phyloP scores from a whole-genome alignment of 345 rosid genomes.

The Kernera saxatilis region DNA sequence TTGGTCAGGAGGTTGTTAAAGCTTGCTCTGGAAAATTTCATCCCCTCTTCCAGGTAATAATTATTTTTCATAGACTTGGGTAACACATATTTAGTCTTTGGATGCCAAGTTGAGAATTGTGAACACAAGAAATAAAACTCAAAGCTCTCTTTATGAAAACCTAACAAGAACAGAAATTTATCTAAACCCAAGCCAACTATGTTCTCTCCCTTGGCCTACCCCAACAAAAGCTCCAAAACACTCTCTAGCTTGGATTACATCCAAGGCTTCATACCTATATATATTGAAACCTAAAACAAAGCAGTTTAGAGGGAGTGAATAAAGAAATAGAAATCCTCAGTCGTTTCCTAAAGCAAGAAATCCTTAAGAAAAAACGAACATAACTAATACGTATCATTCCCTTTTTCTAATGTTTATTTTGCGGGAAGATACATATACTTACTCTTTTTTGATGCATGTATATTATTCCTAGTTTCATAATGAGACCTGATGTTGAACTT shows the following conservation, averaged over 20 bases:
- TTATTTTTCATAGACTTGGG: background rate
- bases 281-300: background rate
- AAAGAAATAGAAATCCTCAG: background rate
- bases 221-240: background rate
- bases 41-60: constrained; percentile 81
- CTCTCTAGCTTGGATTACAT: background rate
- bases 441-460: background rate
- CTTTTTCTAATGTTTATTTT: background rate
- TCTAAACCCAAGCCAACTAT: background rate
- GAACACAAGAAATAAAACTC: background rate
- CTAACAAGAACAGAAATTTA: background rate
- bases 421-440: background rate
- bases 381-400: background rate
- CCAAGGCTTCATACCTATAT: background rate
- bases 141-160: background rate
- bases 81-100: background rate
- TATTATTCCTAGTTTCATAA: background rate
- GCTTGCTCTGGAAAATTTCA: constrained; percentile 99
- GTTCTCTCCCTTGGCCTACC: background rate
- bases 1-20: constrained; percentile 97
- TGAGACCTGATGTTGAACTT: background rate
- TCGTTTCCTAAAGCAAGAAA: too few species aligned
- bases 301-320: background rate
- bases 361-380: background rate
- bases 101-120: background rate